Evolutionary conservation across 2,329 filamentous ascomycete genomes (phyloP).

Genomic region (Didymella sp.): DNA sequence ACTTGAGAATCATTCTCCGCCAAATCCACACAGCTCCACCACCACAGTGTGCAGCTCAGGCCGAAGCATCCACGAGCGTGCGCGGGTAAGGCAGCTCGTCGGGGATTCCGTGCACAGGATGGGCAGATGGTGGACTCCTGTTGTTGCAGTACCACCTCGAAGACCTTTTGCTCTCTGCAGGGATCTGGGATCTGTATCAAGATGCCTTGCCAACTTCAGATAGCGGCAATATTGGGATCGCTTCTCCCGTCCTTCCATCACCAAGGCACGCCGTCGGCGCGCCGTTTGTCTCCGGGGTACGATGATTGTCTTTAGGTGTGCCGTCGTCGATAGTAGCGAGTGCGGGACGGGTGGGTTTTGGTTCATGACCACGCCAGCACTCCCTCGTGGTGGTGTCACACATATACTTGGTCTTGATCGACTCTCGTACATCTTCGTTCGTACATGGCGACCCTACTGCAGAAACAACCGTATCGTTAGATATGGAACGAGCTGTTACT

Average conservation of each 20-base stretch:
- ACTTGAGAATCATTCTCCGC: slow-evolving; percentile 4
- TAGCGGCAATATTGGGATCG: slow-evolving; percentile 22
- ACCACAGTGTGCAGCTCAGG: slow-evolving; percentile 24
- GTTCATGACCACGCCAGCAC: neutral
- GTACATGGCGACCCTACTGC: neutral
- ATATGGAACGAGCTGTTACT: neutral
- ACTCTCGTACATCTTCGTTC: neutral
- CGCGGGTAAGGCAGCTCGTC: slow-evolving; percentile 30
- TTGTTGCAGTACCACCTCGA: slow-evolving; percentile 36
- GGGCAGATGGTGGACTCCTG: slow-evolving; percentile 34
- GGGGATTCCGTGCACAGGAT: slow-evolving; percentile 32
- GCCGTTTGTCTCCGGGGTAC: slow-evolving; percentile 6
- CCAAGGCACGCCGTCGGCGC: slow-evolving; percentile 15
- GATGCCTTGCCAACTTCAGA: slow-evolving; percentile 32
- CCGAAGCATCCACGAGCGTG: slow-evolving; percentile 36
- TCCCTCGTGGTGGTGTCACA: neutral
- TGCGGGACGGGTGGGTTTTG: neutral
- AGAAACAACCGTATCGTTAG: neutral
- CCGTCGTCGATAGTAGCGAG: slow-evolving; percentile 1
- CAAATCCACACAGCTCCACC: slow-evolving; percentile 4
- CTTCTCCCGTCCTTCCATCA: slow-evolving; percentile 25
- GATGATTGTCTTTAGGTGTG: slow-evolving; percentile 1
- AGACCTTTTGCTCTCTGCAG: slow-evolving; percentile 21
- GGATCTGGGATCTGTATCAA: slow-evolving; percentile 22
- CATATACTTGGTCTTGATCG: neutral